Evolutionary conservation across 306 rosid species (phyloP).

Genomic region (Medicago ruthenica): DNA sequence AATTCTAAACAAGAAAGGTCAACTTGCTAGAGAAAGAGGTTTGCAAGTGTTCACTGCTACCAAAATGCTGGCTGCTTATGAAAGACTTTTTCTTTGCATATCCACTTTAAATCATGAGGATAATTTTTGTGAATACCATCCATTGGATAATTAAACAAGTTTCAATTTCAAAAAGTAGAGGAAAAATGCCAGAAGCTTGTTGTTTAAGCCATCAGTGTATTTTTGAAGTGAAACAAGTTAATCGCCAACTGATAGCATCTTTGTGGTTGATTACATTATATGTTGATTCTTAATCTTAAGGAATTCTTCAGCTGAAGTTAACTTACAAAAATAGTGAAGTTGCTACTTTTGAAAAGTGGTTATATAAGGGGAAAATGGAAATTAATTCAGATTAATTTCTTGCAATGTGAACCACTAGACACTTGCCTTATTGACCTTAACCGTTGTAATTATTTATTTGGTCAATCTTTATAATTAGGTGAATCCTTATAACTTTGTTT

Average conservation of each 20-base stretch:
- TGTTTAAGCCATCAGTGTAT: neutral
- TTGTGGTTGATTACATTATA: neutral
- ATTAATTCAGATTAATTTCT: too few species aligned
- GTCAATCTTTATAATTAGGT: too few species aligned
- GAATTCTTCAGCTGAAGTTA: neutral
- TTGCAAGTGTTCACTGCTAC: conserved; percentile 70
- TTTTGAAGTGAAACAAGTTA: conserved; percentile 1
- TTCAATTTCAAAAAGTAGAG: neutral
- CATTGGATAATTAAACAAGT: conserved; percentile 17
- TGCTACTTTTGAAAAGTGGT: too few species aligned
- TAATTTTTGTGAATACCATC: conserved; percentile 52
- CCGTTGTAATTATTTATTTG: too few species aligned
- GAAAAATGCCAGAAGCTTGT: neutral
- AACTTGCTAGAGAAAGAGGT: conserved; percentile 66
- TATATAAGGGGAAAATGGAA: neutral
- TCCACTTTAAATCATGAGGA: conserved; percentile 45
- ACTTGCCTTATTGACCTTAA: too few species aligned
- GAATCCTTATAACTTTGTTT: too few species aligned
- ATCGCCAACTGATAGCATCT: neutral
- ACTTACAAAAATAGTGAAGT: neutral
- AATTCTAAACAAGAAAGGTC: conserved; percentile 61
- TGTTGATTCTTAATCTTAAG: neutral
- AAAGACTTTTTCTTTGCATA: conserved; percentile 78
- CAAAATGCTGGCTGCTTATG: conserved; percentile 74
- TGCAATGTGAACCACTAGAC: too few species aligned